Evolutionary conservation across 1,284 basidiomycete genomes (phyloP), one percentile per base, ranked within the genome.

Genomic region (Ceratobasidium sp.): DNA sequence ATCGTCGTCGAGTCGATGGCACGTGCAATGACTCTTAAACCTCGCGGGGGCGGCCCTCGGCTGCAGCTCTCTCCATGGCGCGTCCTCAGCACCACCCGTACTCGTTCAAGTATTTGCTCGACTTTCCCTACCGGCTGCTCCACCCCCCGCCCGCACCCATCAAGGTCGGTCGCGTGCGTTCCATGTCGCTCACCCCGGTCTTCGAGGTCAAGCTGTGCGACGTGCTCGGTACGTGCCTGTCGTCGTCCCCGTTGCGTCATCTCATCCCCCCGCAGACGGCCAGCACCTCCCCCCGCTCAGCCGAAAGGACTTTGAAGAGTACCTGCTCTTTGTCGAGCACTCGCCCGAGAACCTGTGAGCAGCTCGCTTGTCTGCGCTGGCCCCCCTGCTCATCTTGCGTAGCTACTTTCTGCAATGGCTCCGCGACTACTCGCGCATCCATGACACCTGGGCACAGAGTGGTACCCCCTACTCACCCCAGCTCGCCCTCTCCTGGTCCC

Each of bases 401-500:
- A 75, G 74, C 36, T 75, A 75, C 58, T 75, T 75, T 56, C 30
- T 72, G n/a, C 25, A 64, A 53, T 75, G 74, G 74, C 73, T 73
- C 7, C 48, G 48, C 18, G 74, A 75, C 21, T 75, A 75, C 53
- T 59, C 66, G 3, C 60, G 60, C 30, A 18, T 48, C 11, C 61
- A 72, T n/a, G 23, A 61, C 12, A 7, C 51, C 0, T 53, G 56
- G 67, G 56, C 44, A 7, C 54, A 70, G n/a, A 49, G 48, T 23
- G 44, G 56, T 28, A 60, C 54, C 5, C 54, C 53, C 3, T 38
- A 70, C 30, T 59, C 54, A 4, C 42, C 72, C 42, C 23, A 63
- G 21, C 82, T 92, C 62, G 85, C 87, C 71, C 84, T 88, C 81
- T 91, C 90, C 80, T 92, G 89, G 77, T 81, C 86, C 7, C 87